Conservation (phyloP, 495 filamentous ascomycete species). For the Articulospora tetracladia region DNA sequence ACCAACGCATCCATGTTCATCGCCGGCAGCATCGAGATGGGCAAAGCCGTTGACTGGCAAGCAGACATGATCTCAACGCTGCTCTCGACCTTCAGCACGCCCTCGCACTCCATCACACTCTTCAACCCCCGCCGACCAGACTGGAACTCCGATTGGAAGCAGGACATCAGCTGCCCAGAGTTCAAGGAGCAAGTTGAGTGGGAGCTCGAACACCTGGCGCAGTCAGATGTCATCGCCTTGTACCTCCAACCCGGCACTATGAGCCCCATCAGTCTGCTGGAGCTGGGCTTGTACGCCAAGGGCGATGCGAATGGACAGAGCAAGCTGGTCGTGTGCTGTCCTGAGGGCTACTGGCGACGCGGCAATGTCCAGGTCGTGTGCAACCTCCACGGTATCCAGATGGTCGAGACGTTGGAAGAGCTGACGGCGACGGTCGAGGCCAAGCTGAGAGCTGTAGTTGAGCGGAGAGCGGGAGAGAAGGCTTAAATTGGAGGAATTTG, state of each 20-base stretch:
- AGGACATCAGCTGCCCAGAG: conserved; percentile 29
- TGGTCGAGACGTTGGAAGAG: conserved; percentile 1
- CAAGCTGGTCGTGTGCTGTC: conserved; percentile 35
- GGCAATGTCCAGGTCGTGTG: conserved; percentile 35
- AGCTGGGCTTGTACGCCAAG: conserved; percentile 32
- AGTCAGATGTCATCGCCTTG: conserved; percentile 31
- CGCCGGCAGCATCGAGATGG: conserved; percentile 6
- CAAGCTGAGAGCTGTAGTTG: not conserved
- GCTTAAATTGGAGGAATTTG: not conserved
- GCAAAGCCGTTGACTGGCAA: conserved; percentile 1
- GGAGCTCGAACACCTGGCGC: conserved; percentile 31
- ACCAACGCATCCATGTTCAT: not conserved
- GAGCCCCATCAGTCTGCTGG: conserved; percentile 33
- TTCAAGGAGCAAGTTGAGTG: conserved; percentile 37
- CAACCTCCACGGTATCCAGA: conserved; percentile 15
- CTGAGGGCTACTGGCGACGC: conserved; percentile 33
- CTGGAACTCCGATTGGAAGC: conserved; percentile 47
- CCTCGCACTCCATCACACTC: conserved; percentile 37
- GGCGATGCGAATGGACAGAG: conserved; percentile 27
- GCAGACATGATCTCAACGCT: not conserved
- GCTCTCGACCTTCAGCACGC: not conserved
- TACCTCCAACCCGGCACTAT: conserved; percentile 32
- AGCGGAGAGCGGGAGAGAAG: not conserved
- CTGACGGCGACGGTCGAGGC: not conserved
- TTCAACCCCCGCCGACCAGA: conserved; percentile 49